Conservation (phyloP, 257 asterid species). For the Ophiorrhiza pumila region DNA sequence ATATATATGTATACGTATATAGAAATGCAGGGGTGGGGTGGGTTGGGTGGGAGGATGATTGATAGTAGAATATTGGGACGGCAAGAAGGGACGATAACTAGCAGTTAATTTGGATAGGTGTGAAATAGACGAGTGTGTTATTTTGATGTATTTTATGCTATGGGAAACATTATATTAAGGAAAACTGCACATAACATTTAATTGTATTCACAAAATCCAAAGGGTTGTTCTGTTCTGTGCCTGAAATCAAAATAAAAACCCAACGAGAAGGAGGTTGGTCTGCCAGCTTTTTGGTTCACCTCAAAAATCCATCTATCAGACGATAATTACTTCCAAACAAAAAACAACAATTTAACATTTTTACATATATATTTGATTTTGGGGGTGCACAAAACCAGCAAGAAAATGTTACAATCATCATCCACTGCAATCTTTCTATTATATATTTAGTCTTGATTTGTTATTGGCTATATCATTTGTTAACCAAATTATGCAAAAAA, state of each 20-base stretch:
- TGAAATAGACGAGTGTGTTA: conserved; percentile 21
- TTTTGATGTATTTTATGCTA: too few relatives aligned
- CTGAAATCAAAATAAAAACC: neutral
- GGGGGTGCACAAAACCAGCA: too few relatives aligned
- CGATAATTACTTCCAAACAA: conserved; percentile 4
- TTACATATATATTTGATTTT: too few relatives aligned
- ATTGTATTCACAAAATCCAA: neutral
- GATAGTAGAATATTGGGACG: conserved; percentile 26
- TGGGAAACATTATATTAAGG: neutral
- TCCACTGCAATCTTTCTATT: too few relatives aligned
- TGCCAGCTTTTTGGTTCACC: conserved; percentile 12
- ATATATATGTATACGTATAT: too few relatives aligned
- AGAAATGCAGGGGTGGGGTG: neutral
- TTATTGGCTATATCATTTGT: too few relatives aligned
- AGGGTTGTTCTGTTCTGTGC: neutral
- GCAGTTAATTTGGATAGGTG: neutral
- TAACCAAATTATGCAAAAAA: too few relatives aligned
- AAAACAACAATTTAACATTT: too few relatives aligned
- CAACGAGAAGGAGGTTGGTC: neutral
- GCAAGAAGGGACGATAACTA: conserved; percentile 18
- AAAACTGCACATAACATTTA: neutral
- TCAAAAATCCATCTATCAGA: conserved; percentile 4
- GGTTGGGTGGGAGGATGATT: neutral
- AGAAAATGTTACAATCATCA: too few relatives aligned
- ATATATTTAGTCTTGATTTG: too few relatives aligned